phyloP scores from a whole-genome alignment of 371 early-diverging fungal genomes.

The Syncephalastrum contaminatum region DNA sequence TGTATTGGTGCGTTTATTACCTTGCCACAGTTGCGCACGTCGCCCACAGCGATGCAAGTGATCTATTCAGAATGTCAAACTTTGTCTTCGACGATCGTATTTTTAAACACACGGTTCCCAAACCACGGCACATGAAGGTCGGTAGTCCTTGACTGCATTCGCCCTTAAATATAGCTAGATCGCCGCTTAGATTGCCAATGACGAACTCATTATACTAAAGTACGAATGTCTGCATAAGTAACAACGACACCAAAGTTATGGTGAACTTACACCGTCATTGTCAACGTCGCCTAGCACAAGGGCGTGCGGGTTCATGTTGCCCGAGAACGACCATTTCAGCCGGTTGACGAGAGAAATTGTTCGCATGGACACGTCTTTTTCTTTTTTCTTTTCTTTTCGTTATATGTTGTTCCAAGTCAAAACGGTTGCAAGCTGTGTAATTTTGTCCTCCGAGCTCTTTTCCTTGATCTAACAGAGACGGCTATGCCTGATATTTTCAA shows the following conservation, averaged over 20 bases:
- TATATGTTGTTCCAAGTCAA: too few species aligned
- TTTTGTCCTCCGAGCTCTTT: too few species aligned
- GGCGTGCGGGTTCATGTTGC: constrained; percentile 82
- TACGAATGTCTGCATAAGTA: not conserved
- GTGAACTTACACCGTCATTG: constrained; percentile 64
- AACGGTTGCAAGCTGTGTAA: too few species aligned
- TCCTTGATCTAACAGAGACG: too few species aligned
- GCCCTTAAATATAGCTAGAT: constrained; percentile 80
- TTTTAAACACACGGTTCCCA: constrained; percentile 56
- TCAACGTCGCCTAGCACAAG: constrained; percentile 83
- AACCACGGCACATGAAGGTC: constrained; percentile 54
- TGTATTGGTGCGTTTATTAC: constrained; percentile 20
- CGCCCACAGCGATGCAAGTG: constrained; percentile 68
- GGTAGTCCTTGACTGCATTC: constrained; percentile 53
- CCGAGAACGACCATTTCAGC: constrained; percentile 75
- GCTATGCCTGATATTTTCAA: too few species aligned
- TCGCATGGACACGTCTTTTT: constrained; percentile 33
- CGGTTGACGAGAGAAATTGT: constrained; percentile 73
- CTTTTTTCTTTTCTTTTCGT: too few species aligned
- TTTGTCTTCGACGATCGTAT: not conserved
- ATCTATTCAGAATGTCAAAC: constrained; percentile 32
- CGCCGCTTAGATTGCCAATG: constrained; percentile 77
- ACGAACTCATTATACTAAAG: constrained; percentile 79
- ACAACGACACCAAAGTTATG: not conserved
- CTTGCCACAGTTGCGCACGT: constrained; percentile 62